Evolutionary conservation across 257 asterid genomes (phyloP), one percentile per base, ranked within the genome.

Genomic region (Leptodermis oblonga): DNA sequence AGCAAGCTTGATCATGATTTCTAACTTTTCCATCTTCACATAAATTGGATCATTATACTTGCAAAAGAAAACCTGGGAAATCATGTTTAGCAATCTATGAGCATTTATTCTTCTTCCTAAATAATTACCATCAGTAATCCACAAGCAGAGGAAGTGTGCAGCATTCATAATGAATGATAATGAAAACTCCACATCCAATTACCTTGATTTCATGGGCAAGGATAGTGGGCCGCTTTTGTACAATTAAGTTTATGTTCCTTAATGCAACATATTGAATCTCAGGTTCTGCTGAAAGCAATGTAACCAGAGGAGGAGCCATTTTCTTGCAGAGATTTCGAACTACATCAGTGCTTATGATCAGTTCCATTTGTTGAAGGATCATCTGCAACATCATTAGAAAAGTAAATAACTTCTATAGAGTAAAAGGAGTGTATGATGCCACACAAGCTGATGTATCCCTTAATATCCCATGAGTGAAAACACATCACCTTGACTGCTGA

Each of bases 301-400:
- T 94, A 77, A 94, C 99, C 71, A 94, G 96, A 43, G 98, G 96
- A 63, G 99, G 98, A 70, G 97, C 99, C 99, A 94, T 91, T 85
- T 94, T 94, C 89, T 94, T 94, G 86, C 99, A 94, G 59, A 94
- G 97, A 80, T 94, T 92, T 67, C 97, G 90, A 70, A 94, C 96
- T 28, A 92, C 95, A 81, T 94, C 99, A 26, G 98, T 89, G 90
- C 99, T 91, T 68, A 93, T 87, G 67, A 94, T 94, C 76, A 91
- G 86, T 81, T 94, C 99, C 99, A 94, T 94, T 87, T 94, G 99
- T 77, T 89, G 85, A 79, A 94, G 99, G 82, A 94, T 94, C 98
- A 94, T 86, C 99, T 94, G 95, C 73, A 77, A 54, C 68, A 73
- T 41, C 67, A 78, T 76, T 55, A 39, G 55, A 64, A 65, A 41